Base-by-base conservation (phyloP, 768 basidiomycete genomes). In the Collybiopsis luxurians region DNA sequence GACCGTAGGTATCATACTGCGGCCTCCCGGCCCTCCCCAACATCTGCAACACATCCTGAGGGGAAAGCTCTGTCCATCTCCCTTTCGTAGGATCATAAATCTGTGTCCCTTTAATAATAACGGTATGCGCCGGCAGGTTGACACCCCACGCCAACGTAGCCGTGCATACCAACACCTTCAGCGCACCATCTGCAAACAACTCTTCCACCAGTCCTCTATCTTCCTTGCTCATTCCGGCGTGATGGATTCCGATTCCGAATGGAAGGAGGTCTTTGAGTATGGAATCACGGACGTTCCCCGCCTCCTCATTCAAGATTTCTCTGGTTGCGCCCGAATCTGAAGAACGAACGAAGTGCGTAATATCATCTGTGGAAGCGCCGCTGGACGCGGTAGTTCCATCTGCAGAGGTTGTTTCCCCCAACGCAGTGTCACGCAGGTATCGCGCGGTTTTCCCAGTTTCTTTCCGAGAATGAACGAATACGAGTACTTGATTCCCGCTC, bases 61-160 rank as follows among this genome's bases (percentile, higher is more conserved):
- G 86, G 1, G 92, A 95, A 5, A 98, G 74, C 69, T 98, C 97
- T 3, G 91, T 89, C 97, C 97, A 99, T 3, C 91, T 86, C 19
- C 97, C 97, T 73, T 98, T 97, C 73, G 97, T 95, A 0, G 97
- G 97, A 70, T 97, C 98, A 74, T 98, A 99, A 59, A 98, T 95
- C 73, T 98, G 95, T 0, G 97, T 98, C n/a, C 97, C 97, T 70
- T 98, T 99, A 79, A 99, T 98, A 75, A 98, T 94, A 73, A 98
- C 96, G 7, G 93, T 90, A 61, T 98, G 97, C 1, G 95, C 96
- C 2, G 97, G 97, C 0, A 98, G 76, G 68, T 99, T 99, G 73
- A 99, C 96, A 76, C 96, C 97, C 97, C 97, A 99, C 0, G 97
- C 97, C 36, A 99, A 86, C 2, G 96, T 98, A 4, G 97, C 97